These are phyloP conservation scores for Colletotrichum kahawae DNA, from an alignment of 2,329 filamentous ascomycete species.

Conservation along the genomic window DNA sequence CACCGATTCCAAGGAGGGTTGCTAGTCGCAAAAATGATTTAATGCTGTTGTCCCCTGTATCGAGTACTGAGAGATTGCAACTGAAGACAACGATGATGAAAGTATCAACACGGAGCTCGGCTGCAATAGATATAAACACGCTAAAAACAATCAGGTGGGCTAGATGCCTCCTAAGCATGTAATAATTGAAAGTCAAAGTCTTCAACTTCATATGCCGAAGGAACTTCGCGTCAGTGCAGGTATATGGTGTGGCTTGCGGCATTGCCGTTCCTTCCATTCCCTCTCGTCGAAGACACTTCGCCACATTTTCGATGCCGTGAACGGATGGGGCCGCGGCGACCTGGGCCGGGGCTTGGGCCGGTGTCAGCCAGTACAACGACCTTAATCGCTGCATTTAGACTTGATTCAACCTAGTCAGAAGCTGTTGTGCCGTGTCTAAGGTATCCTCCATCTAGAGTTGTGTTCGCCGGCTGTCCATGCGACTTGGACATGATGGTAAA, in stretches of 20 bases:
- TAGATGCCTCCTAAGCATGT: background rate
- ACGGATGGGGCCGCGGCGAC: background rate
- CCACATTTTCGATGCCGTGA: background rate
- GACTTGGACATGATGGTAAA: background rate
- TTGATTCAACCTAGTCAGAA: no score
- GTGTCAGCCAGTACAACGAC: background rate
- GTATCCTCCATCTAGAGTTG: no score
- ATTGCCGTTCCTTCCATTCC: background rate
- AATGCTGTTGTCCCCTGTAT: background rate
- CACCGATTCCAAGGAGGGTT: background rate
- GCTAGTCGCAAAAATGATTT: background rate
- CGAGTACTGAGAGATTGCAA: background rate
- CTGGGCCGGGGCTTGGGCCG: no score
- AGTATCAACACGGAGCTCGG: background rate
- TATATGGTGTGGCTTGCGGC: no score
- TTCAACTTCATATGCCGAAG: no score
- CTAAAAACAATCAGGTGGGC: accelerated
- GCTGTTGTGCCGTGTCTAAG: no score
- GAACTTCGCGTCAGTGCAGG: no score
- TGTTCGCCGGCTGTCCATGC: background rate
- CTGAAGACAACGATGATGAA: background rate
- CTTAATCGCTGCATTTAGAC: background rate
- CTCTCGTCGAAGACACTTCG: background rate
- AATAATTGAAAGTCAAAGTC: background rate
- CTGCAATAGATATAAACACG: background rate